Evolutionary conservation across 208 protist species (phyloP).

Genomic region (Novymonas esmeraldas): DNA sequence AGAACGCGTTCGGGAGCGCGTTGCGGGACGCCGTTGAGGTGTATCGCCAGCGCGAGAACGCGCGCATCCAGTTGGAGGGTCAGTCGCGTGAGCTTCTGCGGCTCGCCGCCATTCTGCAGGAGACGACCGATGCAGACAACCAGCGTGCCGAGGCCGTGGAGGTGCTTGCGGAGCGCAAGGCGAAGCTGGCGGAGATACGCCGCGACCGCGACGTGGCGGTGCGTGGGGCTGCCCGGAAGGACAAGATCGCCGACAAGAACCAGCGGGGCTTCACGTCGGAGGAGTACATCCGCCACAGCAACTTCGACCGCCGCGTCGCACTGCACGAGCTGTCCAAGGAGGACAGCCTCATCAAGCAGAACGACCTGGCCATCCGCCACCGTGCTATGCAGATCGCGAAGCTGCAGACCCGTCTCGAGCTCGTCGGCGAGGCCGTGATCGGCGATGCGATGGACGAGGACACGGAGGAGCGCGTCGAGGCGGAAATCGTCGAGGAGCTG

Average conservation of each 20-base stretch:
- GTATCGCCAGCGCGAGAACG: conserved; percentile 50
- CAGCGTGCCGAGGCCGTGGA: conserved; percentile 51
- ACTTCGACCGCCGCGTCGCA: conserved; percentile 66
- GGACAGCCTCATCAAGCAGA: conserved; percentile 53
- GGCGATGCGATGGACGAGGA: conserved; percentile 44
- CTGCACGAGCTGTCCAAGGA: conserved; percentile 56
- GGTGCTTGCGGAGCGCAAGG: conserved; percentile 62
- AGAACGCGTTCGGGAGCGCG: conserved; percentile 38
- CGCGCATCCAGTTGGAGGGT: conserved; percentile 40
- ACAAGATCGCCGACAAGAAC: conserved; percentile 56
- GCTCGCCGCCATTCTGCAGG: conserved; percentile 45
- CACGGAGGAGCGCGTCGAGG: conserved; percentile 74
- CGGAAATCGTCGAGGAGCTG: conserved; percentile 59
- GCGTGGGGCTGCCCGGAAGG: conserved; percentile 45
- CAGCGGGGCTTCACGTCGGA: conserved; percentile 41
- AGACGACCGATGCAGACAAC: conserved; percentile 51
- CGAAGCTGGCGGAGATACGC: conserved; percentile 46
- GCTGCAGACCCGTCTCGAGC: conserved; percentile 72
- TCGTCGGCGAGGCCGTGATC: conserved; percentile 70
- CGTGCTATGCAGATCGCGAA: conserved; percentile 78
- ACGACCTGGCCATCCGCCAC: conserved; percentile 61
- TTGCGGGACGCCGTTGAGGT: conserved; percentile 27
- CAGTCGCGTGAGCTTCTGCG: conserved; percentile 55
- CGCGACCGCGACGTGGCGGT: conserved; percentile 36
- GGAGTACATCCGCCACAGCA: conserved; percentile 53